Conservation (phyloP, 371 early-diverging fungal species). For the Astathelohania contejeani region DNA sequence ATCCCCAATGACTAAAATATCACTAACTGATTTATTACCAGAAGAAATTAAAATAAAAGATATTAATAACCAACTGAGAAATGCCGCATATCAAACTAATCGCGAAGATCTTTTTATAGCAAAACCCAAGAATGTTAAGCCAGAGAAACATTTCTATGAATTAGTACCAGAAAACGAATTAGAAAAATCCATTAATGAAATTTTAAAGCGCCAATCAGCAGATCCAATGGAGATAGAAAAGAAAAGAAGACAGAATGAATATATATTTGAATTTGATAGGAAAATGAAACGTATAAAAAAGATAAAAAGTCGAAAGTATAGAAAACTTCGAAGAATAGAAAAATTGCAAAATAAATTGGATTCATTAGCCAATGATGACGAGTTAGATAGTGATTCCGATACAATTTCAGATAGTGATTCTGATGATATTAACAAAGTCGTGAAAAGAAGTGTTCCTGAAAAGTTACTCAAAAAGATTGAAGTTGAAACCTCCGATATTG, state of each 20-base stretch:
- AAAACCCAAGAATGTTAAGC: no score
- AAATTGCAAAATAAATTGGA: constrained; percentile 3
- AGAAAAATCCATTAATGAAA: constrained; percentile 24
- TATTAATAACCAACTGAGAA: no score
- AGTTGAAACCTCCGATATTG: constrained; percentile 1
- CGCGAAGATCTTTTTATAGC: no score
- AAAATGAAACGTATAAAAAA: constrained; percentile 45
- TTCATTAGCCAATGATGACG: neutral
- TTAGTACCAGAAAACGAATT: constrained; percentile 22
- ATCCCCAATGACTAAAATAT: no score
- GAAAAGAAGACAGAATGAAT: constrained; percentile 22
- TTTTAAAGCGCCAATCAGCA: constrained; percentile 12
- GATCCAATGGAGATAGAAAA: constrained; percentile 15
- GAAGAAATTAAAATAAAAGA: no score
- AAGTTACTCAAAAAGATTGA: constrained; percentile 1
- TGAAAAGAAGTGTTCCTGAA: constrained; percentile 9
- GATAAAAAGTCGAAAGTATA: constrained; percentile 49
- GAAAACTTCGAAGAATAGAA: constrained; percentile 25
- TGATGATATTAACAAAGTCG: constrained; percentile 15
- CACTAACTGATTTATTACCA: no score
- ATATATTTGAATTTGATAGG: constrained; percentile 25
- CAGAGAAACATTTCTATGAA: no score
- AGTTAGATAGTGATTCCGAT: neutral
- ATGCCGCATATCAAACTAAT: no score
- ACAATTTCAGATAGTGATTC: neutral